phyloP scores from a whole-genome alignment of 2,329 filamentous ascomycete genomes.

The Trichoderma sp. region DNA sequence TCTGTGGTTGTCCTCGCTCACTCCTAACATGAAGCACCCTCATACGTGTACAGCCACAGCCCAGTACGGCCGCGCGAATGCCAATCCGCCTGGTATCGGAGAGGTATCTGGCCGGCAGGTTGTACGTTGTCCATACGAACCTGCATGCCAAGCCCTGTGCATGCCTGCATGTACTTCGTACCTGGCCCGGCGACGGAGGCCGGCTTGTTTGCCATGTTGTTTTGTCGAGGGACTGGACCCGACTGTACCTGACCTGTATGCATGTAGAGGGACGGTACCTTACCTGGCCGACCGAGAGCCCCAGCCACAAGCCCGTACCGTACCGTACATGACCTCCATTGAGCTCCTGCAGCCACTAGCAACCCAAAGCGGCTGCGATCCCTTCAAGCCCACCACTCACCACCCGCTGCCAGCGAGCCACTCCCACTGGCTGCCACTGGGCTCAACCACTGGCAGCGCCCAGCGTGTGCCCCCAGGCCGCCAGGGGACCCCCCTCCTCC shows the following conservation, averaged over 20 bases:
- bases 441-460: conserved; percentile 25
- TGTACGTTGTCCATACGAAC: background rate
- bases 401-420: too few relatives aligned
- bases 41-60: background rate
- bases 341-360: conserved; percentile 5
- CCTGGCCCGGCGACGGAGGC: too few relatives aligned
- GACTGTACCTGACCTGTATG: background rate
- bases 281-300: too few relatives aligned
- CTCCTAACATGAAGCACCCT: too few relatives aligned
- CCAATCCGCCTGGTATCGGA: background rate
- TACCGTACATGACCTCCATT: too few relatives aligned
- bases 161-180: background rate
- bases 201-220: too few relatives aligned
- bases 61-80: too few relatives aligned
- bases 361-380: conserved; percentile 19
- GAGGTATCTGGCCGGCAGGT: too few relatives aligned
- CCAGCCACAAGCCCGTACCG: too few relatives aligned
- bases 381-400: conserved; percentile 5
- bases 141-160: background rate
- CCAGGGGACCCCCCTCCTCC: conserved; percentile 19
- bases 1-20: background rate
- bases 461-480: conserved; percentile 21
- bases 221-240: background rate
- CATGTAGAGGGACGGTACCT: too few relatives aligned
- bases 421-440: conserved; percentile 7